These are phyloP conservation scores for Naematelia encephala DNA, from an alignment of 768 basidiomycete genomes.

Conservation along the genomic window DNA sequence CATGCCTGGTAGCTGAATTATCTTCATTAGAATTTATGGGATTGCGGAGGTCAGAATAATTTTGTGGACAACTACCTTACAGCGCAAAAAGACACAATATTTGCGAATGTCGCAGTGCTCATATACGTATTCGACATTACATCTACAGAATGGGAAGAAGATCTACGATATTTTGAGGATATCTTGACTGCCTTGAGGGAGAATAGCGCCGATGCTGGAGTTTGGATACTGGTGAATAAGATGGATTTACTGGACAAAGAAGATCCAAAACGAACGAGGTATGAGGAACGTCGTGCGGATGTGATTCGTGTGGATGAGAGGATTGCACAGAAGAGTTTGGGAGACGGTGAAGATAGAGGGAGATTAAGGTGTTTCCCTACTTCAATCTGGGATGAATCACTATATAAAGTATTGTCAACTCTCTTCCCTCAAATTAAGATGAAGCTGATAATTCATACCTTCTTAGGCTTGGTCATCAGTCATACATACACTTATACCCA, in stretches of 20 bases:
- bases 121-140: slow-evolving; percentile 99
- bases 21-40: slow-evolving; percentile 73
- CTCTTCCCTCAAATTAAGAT: neutral
- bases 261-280: slow-evolving; percentile 57
- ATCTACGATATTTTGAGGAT: slow-evolving; percentile 86
- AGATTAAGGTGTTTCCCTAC: slow-evolving; percentile 77
- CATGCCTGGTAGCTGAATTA: neutral
- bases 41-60: slow-evolving; percentile 96
- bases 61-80: slow-evolving; percentile 98
- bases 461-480: slow-evolving; percentile 94
- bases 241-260: slow-evolving; percentile 76
- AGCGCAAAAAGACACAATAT: slow-evolving; percentile 86
- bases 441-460: slow-evolving; percentile 1
- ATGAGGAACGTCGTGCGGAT: slow-evolving; percentile 71
- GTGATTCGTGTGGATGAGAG: slow-evolving; percentile 61
- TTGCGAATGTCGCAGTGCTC: slow-evolving; percentile 92
- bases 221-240: slow-evolving; percentile 93
- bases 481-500: slow-evolving; percentile 93
- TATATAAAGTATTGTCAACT: slow-evolving; percentile 81
- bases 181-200: slow-evolving; percentile 74
- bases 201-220: slow-evolving; percentile 60
- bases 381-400: slow-evolving; percentile 93
- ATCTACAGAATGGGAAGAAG: slow-evolving; percentile 72
- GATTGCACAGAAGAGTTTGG: slow-evolving; percentile 53
- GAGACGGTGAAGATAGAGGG: slow-evolving; percentile 15